Base-by-base conservation (phyloP, 2,329 filamentous ascomycete genomes). In the Penicillium brevicompactum region DNA sequence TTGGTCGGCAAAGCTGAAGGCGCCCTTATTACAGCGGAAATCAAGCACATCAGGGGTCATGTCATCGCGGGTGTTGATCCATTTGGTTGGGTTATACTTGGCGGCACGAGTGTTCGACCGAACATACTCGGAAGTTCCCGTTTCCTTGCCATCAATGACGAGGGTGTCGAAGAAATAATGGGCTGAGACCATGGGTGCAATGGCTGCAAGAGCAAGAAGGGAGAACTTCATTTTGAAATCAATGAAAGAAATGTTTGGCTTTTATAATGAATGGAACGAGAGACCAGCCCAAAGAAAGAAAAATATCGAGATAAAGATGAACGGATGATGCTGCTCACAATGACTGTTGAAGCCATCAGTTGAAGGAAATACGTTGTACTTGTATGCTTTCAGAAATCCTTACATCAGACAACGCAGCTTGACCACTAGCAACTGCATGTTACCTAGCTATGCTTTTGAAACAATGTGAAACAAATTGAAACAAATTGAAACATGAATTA, bases 81-180 rank as follows among this genome's bases (percentile, higher is more conserved):
- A 58, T n/a, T 58, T 58, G 49, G 56, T 58, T 4, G 56, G 56
- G 16, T 49, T 58, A 42, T 58, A 58, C 16, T 58, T 58, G 2
- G 13, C 41, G 4, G 21, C 13, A 1, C 56, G 53, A 6, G 59
- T 61, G 16, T 55, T 59, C 14, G 40, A 49, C 1, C 59, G 59
- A 31, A 49, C 22, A 31, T 10, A 22, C 2, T 31, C 16, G 10
- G 22, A 21, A 5, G n/a, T n/a, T n/a, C n/a, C n/a, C n/a, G 37
- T 1, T 11, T 41, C 57, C 42, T 54, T 8, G 27, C 57, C 59
- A 16, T 61, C 51, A 32, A 61, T 48, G 10, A 61, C 11, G 31
- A 61, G 43, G 16, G 37, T 44, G 34, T 52, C 44, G 22, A 61
- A 61, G 51, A 59, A 53, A 27, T 61, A 61, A 27, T 61, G 59